Conservation (phyloP, 352 stramenopile species). For the Globisporangium orthogonon region DNA sequence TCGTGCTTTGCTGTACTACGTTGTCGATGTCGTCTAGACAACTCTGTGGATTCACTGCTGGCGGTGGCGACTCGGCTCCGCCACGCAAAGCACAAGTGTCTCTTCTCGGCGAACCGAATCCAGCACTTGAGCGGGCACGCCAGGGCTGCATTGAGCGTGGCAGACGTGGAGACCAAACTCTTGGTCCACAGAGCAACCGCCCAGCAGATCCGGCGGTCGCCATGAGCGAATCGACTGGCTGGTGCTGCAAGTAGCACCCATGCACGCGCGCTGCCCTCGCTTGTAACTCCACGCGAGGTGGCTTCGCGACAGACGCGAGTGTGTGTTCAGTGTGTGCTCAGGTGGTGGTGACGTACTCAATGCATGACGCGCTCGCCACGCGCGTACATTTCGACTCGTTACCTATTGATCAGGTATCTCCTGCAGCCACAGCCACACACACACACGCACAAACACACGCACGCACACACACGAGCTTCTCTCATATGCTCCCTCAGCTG, state of each 20-base stretch:
- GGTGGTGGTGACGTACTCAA: background rate
- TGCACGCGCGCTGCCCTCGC: too few relatives aligned
- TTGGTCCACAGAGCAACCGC: background rate
- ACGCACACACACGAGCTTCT: too few relatives aligned
- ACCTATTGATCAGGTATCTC: background rate
- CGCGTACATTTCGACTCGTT: background rate
- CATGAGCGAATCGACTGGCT: too few relatives aligned
- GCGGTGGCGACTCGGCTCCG: background rate
- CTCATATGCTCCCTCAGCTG: conserved; percentile 22
- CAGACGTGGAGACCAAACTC: background rate
- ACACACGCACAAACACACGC: background rate
- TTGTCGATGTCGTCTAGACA: background rate
- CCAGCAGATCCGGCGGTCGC: background rate
- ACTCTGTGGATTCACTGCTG: background rate
- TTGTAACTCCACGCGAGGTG: background rate
- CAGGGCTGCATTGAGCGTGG: background rate
- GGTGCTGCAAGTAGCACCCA: background rate
- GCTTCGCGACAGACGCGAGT: background rate
- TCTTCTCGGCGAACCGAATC: background rate
- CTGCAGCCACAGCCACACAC: too few relatives aligned
- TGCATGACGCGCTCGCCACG: background rate
- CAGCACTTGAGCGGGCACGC: background rate
- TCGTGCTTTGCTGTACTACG: background rate
- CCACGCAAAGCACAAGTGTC: background rate
- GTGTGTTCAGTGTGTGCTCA: background rate